phyloP scores from a whole-genome alignment of 2,329 filamentous ascomycete genomes.

The Teratosphaeria zuluensis region DNA sequence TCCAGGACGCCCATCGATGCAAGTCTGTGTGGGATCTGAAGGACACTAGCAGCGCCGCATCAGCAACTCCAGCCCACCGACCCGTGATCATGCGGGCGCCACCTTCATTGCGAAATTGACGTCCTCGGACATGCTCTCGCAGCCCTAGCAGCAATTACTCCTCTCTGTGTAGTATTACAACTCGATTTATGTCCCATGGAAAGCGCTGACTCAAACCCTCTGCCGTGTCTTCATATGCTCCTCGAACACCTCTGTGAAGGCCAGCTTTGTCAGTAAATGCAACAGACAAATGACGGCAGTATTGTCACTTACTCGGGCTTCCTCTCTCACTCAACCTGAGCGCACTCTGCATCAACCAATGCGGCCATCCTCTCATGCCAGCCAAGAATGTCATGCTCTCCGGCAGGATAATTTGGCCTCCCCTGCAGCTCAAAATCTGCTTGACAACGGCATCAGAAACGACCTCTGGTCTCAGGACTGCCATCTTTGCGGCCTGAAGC shows the following conservation, averaged over 20 bases:
- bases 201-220: not conserved
- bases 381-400: not conserved
- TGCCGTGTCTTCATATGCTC: not conserved
- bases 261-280: not conserved
- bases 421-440: conserved; percentile 32
- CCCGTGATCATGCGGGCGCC: not conserved
- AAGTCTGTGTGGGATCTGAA: not conserved
- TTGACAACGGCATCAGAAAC: conserved; percentile 35
- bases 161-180: not conserved
- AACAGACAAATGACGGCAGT: not conserved
- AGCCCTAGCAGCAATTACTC: not conserved
- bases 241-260: not conserved
- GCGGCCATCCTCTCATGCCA: not conserved
- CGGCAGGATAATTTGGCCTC: conserved; percentile 32
- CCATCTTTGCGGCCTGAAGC: conserved; percentile 22
- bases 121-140: not conserved
- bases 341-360: not conserved
- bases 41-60: not conserved
- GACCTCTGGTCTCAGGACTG: conserved; percentile 29
- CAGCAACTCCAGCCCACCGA: not conserved
- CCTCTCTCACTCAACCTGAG: not conserved
- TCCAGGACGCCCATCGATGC: not conserved
- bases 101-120: not conserved
- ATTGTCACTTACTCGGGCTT: not conserved
- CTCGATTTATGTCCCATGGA: too few relatives aligned